These are phyloP conservation scores for Pseudogymnoascus sp. DNA, from an alignment of 2,329 filamentous ascomycete species.

Conservation along the genomic window DNA sequence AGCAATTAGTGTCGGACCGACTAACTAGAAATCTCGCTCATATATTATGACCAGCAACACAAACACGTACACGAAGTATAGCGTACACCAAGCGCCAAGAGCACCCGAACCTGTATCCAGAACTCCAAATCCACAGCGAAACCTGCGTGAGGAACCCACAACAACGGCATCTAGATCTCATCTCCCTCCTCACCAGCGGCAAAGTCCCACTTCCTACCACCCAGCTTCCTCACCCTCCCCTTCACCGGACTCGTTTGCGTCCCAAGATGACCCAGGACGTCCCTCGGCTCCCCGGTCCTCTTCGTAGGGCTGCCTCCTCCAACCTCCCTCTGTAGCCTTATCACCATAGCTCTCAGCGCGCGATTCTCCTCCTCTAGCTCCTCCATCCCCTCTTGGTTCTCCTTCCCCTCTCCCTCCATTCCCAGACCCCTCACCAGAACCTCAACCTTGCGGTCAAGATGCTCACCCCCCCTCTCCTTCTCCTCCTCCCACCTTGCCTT, in stretches of 20 bases:
- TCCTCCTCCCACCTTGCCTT: conserved; percentile 72
- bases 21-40: conserved; percentile 1
- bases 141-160: background rate
- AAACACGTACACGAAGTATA: background rate
- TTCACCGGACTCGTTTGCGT: background rate
- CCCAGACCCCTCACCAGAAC: conserved; percentile 52
- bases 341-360: conserved; percentile 42
- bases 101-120: background rate
- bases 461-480: conserved; percentile 72
- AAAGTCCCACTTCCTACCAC: conserved; percentile 5
- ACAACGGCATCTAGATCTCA: background rate
- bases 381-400: conserved; percentile 54
- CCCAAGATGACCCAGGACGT: background rate
- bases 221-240: background rate
- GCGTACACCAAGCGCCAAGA: background rate
- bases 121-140: background rate
- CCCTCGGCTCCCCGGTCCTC: background rate
- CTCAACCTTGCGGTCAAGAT: conserved; percentile 83
- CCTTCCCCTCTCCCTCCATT: conserved; percentile 40
- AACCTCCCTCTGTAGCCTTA: background rate
- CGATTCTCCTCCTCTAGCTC: conserved; percentile 68
- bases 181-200: background rate
- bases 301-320: background rate
- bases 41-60: background rate
- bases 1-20: background rate